phyloP scores from a whole-genome alignment of 225 moss, liverwort and hornwort genomes.

The Asterella californica region DNA sequence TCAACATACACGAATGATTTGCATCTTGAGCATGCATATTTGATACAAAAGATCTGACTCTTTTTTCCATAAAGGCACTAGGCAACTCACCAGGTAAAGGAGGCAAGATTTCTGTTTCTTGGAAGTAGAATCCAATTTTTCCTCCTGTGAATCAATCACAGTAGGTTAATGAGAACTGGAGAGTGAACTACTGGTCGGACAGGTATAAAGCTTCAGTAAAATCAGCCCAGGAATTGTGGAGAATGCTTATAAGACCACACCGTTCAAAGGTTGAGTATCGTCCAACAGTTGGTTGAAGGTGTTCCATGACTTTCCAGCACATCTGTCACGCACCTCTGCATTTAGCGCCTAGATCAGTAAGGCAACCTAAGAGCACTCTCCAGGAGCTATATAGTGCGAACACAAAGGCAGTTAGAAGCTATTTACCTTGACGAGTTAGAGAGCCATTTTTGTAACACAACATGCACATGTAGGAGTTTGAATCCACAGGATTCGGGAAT shows the following conservation, averaged over 20 bases:
- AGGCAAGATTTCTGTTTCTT: constrained; percentile 82
- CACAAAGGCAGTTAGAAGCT: not conserved
- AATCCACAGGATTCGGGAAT: constrained; percentile 93
- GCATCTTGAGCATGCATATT: not conserved
- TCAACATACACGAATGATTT: not conserved
- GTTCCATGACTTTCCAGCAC: constrained; percentile 77
- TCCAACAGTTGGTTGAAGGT: constrained; percentile 65
- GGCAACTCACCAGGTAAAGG: constrained; percentile 67
- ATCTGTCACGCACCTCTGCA: constrained; percentile 61
- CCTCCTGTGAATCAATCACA: constrained; percentile 46
- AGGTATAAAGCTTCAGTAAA: not conserved
- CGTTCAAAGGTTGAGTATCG: constrained; percentile 59
- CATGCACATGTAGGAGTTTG: constrained; percentile 88
- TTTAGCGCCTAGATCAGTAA: not conserved
- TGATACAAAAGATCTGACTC: not conserved
- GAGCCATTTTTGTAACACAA: constrained; percentile 92
- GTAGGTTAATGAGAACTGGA: not conserved
- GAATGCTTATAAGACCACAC: constrained; percentile 25
- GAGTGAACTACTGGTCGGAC: not conserved
- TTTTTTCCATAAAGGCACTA: not conserved
- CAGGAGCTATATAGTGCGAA: not conserved
- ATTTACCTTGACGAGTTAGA: constrained; percentile 82
- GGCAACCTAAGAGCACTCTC: not conserved
- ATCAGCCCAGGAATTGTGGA: not conserved
- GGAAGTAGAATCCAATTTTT: constrained; percentile 85